Percentiles rank a stretch among this genome's conserved stretches.
Conservation (phyloP, 2,329 filamentous ascomycete genomes). For the Claviceps cyperi region DNA sequence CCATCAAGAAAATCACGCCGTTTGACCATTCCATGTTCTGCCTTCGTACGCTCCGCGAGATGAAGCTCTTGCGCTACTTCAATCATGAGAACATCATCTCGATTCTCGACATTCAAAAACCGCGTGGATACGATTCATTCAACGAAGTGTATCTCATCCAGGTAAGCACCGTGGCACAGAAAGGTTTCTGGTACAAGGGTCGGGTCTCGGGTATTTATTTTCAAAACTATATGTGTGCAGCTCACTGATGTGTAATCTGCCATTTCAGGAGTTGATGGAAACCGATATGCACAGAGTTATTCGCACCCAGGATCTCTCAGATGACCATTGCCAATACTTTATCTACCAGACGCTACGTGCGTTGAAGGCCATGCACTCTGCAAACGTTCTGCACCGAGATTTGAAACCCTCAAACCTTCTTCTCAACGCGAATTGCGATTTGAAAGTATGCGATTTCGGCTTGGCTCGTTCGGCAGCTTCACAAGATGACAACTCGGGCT, state of each 20-base stretch:
- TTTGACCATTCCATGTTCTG: conserved; percentile 99
- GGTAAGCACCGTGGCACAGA: conserved; percentile 35
- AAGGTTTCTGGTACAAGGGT: background rate
- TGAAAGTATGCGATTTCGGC: conserved; percentile 98
- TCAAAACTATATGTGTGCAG: background rate
- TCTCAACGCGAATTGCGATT: conserved; percentile 94
- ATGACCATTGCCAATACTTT: conserved; percentile 99
- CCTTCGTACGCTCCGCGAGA: conserved; percentile 87
- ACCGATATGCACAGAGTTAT: conserved; percentile 99
- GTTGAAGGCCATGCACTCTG: conserved; percentile 97
- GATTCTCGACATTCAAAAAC: conserved; percentile 97
- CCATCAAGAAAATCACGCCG: conserved; percentile 99
- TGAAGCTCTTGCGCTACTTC: conserved; percentile 98
- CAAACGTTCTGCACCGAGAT: conserved; percentile 93
- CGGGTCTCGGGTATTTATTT: too few relatives aligned
- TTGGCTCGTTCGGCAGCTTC: conserved; percentile 90
- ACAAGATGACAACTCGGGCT: conserved; percentile 98
- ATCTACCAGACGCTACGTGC: conserved; percentile 98
- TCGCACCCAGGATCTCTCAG: conserved; percentile 92
- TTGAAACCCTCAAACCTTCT: conserved; percentile 95
- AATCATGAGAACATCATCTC: conserved; percentile 99
- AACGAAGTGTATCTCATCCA: conserved; percentile 98
- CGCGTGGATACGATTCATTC: conserved; percentile 87
- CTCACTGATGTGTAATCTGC: background rate
- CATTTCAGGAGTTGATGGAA: conserved; percentile 81